phyloP scores from a whole-genome alignment of 352 stramenopile genomes.

The Peronospora tabacina region DNA sequence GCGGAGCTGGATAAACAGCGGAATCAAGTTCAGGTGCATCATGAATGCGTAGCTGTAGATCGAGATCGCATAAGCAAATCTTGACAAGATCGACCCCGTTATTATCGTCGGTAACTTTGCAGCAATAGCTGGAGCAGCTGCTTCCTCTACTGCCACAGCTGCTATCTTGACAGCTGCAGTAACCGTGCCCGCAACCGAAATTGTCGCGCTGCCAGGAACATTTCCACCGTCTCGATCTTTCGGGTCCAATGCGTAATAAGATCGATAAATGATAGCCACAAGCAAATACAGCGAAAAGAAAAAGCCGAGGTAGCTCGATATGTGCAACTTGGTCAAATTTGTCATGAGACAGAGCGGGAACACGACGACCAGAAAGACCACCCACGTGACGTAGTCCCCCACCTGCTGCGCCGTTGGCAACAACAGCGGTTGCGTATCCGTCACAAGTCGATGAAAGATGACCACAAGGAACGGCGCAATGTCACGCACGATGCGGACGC shows the following conservation, averaged over 20 bases:
- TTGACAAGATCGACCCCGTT: conserved; percentile 29
- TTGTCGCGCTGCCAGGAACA: conserved; percentile 7
- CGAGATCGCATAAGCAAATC: conserved; percentile 46
- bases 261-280: conserved; percentile 45
- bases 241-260: conserved; percentile 26
- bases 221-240: conserved; percentile 4
- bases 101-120: conserved; percentile 29
- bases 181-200: conserved; percentile 2
- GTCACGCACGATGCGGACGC: conserved; percentile 60
- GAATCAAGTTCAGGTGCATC: conserved; percentile 77
- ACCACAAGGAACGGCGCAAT: conserved; percentile 54
- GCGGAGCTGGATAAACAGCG: conserved; percentile 63
- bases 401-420: conserved; percentile 18
- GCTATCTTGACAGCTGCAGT: conserved; percentile 13
- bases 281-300: conserved; percentile 59
- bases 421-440: conserved; percentile 10
- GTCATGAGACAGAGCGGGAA: conserved; percentile 68
- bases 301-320: conserved; percentile 68
- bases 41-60: conserved; percentile 86
- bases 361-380: conserved; percentile 42
- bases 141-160: conserved; percentile 9
- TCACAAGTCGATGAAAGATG: conserved; percentile 22
- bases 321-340: conserved; percentile 52
- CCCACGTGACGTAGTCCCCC: conserved; percentile 45
- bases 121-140: conserved; percentile 6